A percentile compares a stretch with the other conserved stretches of the same genome.
phyloP scores from a whole-genome alignment of 176 grass and related monocot species.

The Phoenix dactylifera region DNA sequence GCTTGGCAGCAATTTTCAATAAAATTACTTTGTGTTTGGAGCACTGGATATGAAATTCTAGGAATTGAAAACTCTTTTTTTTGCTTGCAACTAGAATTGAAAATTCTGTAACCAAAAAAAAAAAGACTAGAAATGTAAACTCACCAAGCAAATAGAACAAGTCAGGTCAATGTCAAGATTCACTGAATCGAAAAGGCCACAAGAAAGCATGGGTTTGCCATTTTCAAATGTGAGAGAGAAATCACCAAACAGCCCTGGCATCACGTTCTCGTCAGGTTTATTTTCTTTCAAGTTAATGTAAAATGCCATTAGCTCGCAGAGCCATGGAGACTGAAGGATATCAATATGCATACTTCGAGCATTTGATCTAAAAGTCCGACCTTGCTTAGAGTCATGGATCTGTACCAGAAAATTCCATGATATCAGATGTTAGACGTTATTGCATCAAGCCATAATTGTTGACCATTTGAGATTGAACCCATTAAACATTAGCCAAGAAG shows the following conservation, averaged over 20 bases:
- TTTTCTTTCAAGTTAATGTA: constrained; percentile 74
- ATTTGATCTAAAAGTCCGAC: constrained; percentile 72
- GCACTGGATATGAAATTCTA: too few species aligned
- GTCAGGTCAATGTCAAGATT: constrained; percentile 70
- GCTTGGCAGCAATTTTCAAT: too few species aligned
- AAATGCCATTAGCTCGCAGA: constrained; percentile 78
- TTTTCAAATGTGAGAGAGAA: constrained; percentile 60
- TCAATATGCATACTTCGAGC: constrained; percentile 83
- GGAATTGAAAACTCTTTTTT: too few species aligned
- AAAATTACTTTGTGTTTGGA: too few species aligned
- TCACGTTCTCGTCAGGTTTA: constrained; percentile 26
- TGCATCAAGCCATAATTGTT: too few species aligned
- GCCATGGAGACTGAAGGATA: constrained; percentile 88
- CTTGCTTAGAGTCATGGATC: constrained; percentile 92
- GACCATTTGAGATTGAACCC: too few species aligned
- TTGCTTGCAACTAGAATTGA: too few species aligned
- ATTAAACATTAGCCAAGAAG: too few species aligned
- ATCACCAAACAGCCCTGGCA: constrained; percentile 54
- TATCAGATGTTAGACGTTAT: background rate
- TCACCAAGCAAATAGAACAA: constrained; percentile 87
- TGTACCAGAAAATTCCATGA: constrained; percentile 6
- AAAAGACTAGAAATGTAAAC: constrained; percentile 2
- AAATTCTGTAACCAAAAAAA: too few species aligned
- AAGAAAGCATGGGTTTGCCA: constrained; percentile 56
- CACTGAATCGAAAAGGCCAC: constrained; percentile 64